These are phyloP conservation scores for Fusarium domesticum DNA, from an alignment of 2,329 filamentous ascomycete genomes.

Conservation along the genomic window DNA sequence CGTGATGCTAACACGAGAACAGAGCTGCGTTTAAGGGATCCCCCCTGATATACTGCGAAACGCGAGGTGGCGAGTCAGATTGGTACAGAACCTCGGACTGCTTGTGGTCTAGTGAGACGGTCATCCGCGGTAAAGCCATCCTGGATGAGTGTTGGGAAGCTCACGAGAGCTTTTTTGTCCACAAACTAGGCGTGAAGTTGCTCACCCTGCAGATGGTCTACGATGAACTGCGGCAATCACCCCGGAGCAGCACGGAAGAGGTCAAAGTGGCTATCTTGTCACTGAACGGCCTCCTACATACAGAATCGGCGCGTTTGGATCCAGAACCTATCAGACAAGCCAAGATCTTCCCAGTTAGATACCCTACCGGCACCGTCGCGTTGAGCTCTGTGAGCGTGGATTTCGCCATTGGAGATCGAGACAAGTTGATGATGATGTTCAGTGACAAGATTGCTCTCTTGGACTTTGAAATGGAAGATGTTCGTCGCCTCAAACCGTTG, in stretches of 20 bases:
- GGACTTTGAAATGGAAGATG: slow-evolving; percentile 15
- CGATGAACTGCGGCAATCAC: slow-evolving; percentile 12
- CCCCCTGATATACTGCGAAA: slow-evolving; percentile 4
- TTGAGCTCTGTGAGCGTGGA: slow-evolving; percentile 5
- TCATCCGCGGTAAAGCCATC: slow-evolving; percentile 10
- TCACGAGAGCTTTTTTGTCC: slow-evolving; percentile 8
- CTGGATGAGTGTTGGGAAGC: slow-evolving; percentile 9
- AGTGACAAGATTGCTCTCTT: slow-evolving; percentile 6
- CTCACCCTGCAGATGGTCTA: slow-evolving; percentile 20
- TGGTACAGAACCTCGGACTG: slow-evolving; percentile 16
- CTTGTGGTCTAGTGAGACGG: slow-evolving; percentile 15
- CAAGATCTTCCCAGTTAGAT: slow-evolving; percentile 12
- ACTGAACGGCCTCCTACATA: slow-evolving; percentile 10
- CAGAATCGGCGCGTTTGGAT: not conserved
- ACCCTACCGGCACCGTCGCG: not conserved
- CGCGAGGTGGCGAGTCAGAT: not conserved
- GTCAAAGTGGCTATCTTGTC: slow-evolving; percentile 6
- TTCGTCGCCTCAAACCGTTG: slow-evolving; percentile 8
- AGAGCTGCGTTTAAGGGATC: slow-evolving; percentile 11
- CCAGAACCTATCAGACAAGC: slow-evolving; percentile 11
- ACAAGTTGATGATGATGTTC: slow-evolving; percentile 5
- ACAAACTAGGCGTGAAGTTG: slow-evolving; percentile 9
- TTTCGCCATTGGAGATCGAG: slow-evolving; percentile 18
- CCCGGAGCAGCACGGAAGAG: not conserved
- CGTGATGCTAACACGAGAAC: not conserved